Base-by-base conservation (phyloP, 345 rosid species). In the Ceriops zippeliana region DNA sequence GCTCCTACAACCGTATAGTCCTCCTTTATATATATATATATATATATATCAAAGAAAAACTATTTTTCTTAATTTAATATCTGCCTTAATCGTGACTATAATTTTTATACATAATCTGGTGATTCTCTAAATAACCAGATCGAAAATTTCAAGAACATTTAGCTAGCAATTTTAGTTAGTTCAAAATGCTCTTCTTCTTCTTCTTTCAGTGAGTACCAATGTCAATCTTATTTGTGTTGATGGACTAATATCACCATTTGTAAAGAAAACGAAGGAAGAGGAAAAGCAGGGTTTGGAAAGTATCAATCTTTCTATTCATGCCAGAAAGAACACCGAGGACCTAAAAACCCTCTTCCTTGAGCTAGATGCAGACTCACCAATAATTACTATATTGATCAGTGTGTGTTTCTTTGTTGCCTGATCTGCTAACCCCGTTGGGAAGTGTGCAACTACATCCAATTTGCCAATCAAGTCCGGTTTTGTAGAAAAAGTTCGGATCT, bases 1-100 rank as follows among this genome's bases (percentile, higher is more conserved):
- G 63, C 65, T n/a, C 37, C 75, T 57, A 57, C 73, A 30, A 70
- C 76, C 60, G 80, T 77, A 72, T 77, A 77, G 73, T 63, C 28
- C 58, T 63, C 28, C 58, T 10, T 9, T 5, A 7, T 24, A 17
- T 7, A 7, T 32, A 38, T 24, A 17, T 7, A 7, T 32, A 38
- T 1, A 34, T 34, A 34, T 34, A 34, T 32, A 32, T 32, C 0
- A 5, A 32, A 5, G 4, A 2, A 7, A 24, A 17, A 1, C 2
- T 32, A 38, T 1, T 65, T 59, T 67, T 46, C 6, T 58, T 21
- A 58, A 62, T 37, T 69, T 3, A 28, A 32, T 59, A 26, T 51
- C 6, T 74, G 52, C 61, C 56, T 66, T 66, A 66, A 70, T 65
- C 61, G 75, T 76, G 75, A 66, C 70, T 61, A 64, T 31, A n/a